Base-by-base conservation (phyloP, 352 stramenopile genomes). In the Phytopythium oedochilum region DNA sequence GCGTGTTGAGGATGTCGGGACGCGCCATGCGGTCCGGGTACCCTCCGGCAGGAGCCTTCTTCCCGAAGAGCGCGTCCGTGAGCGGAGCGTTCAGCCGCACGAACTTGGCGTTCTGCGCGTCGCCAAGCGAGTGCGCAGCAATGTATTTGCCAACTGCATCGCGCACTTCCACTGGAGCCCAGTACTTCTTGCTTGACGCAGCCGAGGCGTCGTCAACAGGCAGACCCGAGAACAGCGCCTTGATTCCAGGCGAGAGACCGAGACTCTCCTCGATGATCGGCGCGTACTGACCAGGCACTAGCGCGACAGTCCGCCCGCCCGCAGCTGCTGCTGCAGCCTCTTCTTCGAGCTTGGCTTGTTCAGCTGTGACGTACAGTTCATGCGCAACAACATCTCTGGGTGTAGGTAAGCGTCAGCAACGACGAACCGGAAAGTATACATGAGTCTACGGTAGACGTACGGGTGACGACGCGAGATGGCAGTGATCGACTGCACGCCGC, bases 401-500 rank as follows among this genome's bases (percentile, higher is more conserved):
- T 66, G 29, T 9, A 66, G 38, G 56, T 12, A 29, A 50, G 6
- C 42, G 54, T 2, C 11, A 34, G 28, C 15, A 42, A 28, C 47
- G 18, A 42, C n/a, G 29, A 35, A 10, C 28, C 58, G 5, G n/a
- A 12, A n/a, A 2, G 34, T 10, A 32, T 10, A 10, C 29, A 32
- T 32, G 9, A 32, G 5, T 34, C 10, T 10, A 34, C 29, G 10
- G 29, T 31, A 1, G 34, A 87, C 84, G 43, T 78, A 92, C 80
- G 79, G 81, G 23, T 93, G 85, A 17, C 78, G 81, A 49, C 70
- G 65, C 11, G 53, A 55, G 43, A 95, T 81, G 6, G 58, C 54
- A 6, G 75, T 90, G 61, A 95, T 88, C 8, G 77, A 88, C 68
- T 92, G 83, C 20, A 95, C 75, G 26, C 85, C 85, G 52, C 42